Evolutionary conservation across 805 yeast genomes (phyloP).

Genomic region (Saccharomycopsis malanga): DNA sequence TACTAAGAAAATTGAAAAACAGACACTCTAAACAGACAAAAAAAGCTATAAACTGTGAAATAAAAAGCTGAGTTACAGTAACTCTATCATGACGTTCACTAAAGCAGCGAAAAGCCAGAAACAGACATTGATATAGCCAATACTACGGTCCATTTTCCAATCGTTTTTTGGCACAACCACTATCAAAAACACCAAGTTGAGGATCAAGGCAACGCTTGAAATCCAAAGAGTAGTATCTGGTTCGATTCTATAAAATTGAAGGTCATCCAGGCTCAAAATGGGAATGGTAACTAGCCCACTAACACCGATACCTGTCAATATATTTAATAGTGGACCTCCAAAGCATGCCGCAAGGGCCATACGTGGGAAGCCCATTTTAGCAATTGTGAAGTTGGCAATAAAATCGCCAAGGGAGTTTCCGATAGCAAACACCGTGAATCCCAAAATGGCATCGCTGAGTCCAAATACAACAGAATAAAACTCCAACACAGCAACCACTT

Average conservation of each 20-base stretch:
- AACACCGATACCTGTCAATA: constrained; percentile 73
- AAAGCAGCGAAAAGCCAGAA: constrained; percentile 27
- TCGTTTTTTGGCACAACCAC: constrained; percentile 24
- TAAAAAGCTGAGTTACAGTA: no score
- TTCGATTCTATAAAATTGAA: constrained; percentile 10
- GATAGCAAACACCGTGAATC: constrained; percentile 81
- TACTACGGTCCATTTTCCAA: constrained; percentile 24
- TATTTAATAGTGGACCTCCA: constrained; percentile 82
- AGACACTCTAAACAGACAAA: no score
- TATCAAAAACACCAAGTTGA: constrained; percentile 23
- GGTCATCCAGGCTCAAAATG: constrained; percentile 4
- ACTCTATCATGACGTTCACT: constrained; percentile 24
- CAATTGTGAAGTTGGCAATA: constrained; percentile 74
- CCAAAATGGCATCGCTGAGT: constrained; percentile 73
- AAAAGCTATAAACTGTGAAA: no score
- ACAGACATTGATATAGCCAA: constrained; percentile 25
- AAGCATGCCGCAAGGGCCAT: constrained; percentile 96
- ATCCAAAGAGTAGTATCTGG: constrained; percentile 25
- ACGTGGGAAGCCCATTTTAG: constrained; percentile 71
- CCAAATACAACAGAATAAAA: constrained; percentile 51
- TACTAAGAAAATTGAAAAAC: no score
- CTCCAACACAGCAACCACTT: constrained; percentile 58
- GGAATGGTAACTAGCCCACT: constrained; percentile 50
- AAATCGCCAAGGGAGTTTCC: constrained; percentile 93
- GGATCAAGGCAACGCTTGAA: constrained; percentile 24